Conservation (phyloP, 129 eudicot species). For the Smallanthus sonchifolius region DNA sequence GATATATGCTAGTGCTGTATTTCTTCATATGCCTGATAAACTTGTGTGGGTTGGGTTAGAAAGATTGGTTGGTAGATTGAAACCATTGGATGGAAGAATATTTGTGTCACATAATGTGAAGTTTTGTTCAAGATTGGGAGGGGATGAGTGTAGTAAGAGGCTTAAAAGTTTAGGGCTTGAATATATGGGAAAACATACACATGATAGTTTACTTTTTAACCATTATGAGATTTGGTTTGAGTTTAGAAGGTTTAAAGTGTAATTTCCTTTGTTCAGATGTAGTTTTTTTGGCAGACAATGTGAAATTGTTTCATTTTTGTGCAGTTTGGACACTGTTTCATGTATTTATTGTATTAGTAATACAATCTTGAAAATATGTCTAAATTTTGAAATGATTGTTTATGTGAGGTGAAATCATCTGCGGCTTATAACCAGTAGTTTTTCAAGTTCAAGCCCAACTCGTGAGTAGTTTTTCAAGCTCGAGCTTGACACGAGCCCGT, state of each 20-base stretch:
- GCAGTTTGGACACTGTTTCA: background rate
- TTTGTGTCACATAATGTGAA: slow-evolving; percentile 89
- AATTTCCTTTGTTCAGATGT: background rate
- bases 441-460: no score
- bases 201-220: slow-evolving; percentile 89
- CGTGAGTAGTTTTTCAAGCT: no score
- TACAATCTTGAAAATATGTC: background rate
- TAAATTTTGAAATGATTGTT: background rate
- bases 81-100: slow-evolving; percentile 72
- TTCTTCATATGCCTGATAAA: slow-evolving; percentile 90
- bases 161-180: slow-evolving; percentile 69
- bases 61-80: slow-evolving; percentile 56
- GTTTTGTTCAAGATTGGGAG: slow-evolving; percentile 89
- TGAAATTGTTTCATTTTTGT: slow-evolving; percentile 8
- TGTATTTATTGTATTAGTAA: slow-evolving; percentile 4
- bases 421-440: no score
- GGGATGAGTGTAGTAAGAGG: slow-evolving; percentile 83
- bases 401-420: background rate
- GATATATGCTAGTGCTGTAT: slow-evolving; percentile 96
- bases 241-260: slow-evolving; percentile 49
- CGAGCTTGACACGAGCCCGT: no score
- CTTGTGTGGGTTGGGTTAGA: slow-evolving; percentile 95
- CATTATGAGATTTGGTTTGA: slow-evolving; percentile 97
- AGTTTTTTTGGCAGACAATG: slow-evolving; percentile 9
- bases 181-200: slow-evolving; percentile 76